These are phyloP conservation scores for Penicillium sp. DNA, from an alignment of 2,329 filamentous ascomycete species.

Conservation along the genomic window DNA sequence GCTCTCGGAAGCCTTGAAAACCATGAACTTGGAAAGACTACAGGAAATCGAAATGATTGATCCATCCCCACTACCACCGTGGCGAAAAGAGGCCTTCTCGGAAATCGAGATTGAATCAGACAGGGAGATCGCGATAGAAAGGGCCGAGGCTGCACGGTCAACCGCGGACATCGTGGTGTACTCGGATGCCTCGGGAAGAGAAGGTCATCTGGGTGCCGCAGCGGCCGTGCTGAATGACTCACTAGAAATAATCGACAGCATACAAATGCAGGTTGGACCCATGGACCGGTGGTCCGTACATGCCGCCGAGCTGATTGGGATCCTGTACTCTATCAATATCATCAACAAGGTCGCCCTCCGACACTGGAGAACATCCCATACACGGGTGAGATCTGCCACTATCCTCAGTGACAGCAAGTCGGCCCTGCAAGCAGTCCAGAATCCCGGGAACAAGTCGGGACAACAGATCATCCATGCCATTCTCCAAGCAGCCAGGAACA, in stretches of 20 bases:
- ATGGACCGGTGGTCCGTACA: conserved; percentile 26
- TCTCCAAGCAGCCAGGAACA: too few species aligned
- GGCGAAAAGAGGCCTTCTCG: conserved; percentile 19
- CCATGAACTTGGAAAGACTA: too few species aligned
- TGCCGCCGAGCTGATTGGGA: conserved; percentile 22
- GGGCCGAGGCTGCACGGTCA: conserved; percentile 10
- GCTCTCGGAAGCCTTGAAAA: too few species aligned
- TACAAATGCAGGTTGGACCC: conserved; percentile 12
- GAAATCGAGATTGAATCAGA: conserved; percentile 26
- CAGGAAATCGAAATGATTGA: conserved; percentile 27
- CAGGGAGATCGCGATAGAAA: conserved; percentile 20
- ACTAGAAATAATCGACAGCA: background rate
- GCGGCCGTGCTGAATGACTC: background rate
- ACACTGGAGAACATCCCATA: background rate
- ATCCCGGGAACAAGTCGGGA: conserved; percentile 19
- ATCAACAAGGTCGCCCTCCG: conserved; percentile 12
- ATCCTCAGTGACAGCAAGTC: conserved; percentile 24
- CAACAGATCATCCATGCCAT: conserved; percentile 12
- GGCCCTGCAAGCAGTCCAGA: conserved; percentile 19
- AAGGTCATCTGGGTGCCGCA: conserved; percentile 20
- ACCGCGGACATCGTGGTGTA: conserved; percentile 16
- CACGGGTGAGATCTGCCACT: conserved; percentile 5
- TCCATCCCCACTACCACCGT: conserved; percentile 20
- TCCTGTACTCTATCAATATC: conserved; percentile 19
- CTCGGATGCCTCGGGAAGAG: conserved; percentile 20